Percentiles rank a stretch among this genome's conserved stretches.
phyloP scores from a whole-genome alignment of 2,329 filamentous ascomycete genomes.

The Nemania serpens region DNA sequence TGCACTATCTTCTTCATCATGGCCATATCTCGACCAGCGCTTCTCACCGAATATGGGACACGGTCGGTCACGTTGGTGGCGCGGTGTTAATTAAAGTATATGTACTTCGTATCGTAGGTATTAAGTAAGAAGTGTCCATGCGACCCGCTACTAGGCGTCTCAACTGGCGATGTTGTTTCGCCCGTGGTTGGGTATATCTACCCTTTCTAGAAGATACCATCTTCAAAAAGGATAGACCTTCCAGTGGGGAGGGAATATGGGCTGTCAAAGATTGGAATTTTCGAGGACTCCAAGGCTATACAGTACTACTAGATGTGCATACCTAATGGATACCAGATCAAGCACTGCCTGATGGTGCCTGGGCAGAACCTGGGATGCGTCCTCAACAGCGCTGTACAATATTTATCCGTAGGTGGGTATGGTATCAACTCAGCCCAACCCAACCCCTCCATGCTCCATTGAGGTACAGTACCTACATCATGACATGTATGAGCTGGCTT shows the following conservation, averaged over 20 bases:
- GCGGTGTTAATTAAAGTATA: too few relatives aligned
- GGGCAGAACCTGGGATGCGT: not conserved
- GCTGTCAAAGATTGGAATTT: not conserved
- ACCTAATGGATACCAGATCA: too few relatives aligned
- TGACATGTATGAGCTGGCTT: not conserved
- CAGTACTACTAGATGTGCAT: not conserved
- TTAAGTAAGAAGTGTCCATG: too few relatives aligned
- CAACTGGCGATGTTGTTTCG: too few relatives aligned
- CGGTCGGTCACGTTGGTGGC: not conserved
- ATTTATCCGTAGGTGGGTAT: too few relatives aligned
- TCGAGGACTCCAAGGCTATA: not conserved
- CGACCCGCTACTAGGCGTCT: too few relatives aligned
- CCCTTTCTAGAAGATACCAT: too few relatives aligned
- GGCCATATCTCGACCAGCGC: not conserved
- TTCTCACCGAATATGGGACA: not conserved
- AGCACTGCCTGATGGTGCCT: not conserved
- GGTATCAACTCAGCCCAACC: not conserved
- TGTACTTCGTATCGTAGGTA: too few relatives aligned
- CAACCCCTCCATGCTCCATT: constrained; percentile 19
- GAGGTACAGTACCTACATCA: too few relatives aligned
- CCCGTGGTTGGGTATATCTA: too few relatives aligned
- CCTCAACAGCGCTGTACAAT: too few relatives aligned
- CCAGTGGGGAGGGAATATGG: not conserved
- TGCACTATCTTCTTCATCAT: not conserved
- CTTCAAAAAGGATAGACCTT: not conserved